Base-by-base conservation (phyloP, 768 basidiomycete species). In the Rickenella mellea region DNA sequence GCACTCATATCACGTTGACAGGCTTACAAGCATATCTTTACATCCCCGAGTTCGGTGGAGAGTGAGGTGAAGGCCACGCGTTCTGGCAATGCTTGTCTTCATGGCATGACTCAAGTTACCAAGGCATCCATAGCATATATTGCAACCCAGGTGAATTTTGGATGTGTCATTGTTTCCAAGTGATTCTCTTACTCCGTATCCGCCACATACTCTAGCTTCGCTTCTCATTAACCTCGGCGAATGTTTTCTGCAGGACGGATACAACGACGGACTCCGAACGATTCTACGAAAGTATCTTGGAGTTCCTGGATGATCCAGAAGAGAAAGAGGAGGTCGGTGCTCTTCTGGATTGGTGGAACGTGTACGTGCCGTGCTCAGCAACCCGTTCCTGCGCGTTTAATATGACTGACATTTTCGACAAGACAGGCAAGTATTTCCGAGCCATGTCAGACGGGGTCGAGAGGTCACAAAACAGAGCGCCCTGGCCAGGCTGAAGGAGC, bases 11-110 rank as follows among this genome's bases (percentile, higher is more conserved):
- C 14, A n/a, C 17, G 25, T 21, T 21, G 9, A 6, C 20, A 59
- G 58, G 56, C 53, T 1, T 57, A 36, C 14, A 58, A 52, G 31
- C 52, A 59, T 40, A 44, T 61, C n/a, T 61, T 61, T 30, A 61
- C 48, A 2, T 59, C 55, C 1, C 57, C 59, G 1, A 60, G 57
- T 36, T 59, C 57, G 6, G 55, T 59, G 2, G 48, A 59, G 25
- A 51, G 50, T 26, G 56, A 55, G 26, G 39, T 44, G 14, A 57
- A 51, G 39, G 58, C 56, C 4, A 57, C 58, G 3, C 20, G 48
- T 22, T 57, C 51, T 6, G 51, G 53, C 4, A 57, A 57, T 30
- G 5, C n/a, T n/a, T n/a, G n/a, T n/a, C n/a, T n/a, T n/a, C n/a
- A n/a, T n/a, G n/a, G n/a, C n/a, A n/a, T n/a, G n/a, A n/a, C n/a